These are phyloP conservation scores for Leishmania mexicana DNA, from an alignment of 208 protist species.

Conservation along the genomic window DNA sequence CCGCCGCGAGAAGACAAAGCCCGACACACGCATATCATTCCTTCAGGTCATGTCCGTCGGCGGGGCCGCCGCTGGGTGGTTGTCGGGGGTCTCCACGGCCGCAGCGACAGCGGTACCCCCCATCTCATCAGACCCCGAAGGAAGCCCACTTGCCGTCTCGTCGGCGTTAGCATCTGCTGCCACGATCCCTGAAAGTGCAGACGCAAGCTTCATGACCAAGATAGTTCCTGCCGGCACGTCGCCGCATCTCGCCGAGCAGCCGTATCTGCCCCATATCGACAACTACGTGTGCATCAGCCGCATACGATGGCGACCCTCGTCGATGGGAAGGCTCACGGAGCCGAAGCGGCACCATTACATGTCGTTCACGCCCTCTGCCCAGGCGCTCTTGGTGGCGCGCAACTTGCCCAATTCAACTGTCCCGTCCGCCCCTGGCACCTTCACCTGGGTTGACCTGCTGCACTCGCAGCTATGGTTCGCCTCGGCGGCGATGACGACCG, in stretches of 20 bases:
- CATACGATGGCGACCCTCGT: conserved; percentile 70
- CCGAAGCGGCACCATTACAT: conserved; percentile 37
- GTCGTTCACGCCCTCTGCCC: conserved; percentile 28
- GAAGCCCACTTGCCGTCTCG: not conserved
- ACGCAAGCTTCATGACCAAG: not conserved
- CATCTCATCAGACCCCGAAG: not conserved
- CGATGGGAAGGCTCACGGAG: conserved; percentile 23
- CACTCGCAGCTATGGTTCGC: conserved; percentile 84
- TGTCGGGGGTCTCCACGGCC: not conserved
- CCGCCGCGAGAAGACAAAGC: conserved; percentile 67
- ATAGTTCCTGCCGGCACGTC: conserved; percentile 9
- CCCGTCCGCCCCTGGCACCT: not conserved
- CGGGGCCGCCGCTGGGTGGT: not conserved
- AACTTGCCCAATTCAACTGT: not conserved
- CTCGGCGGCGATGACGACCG: conserved; percentile 54
- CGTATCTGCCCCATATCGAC: conserved; percentile 63
- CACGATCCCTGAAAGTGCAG: not conserved
- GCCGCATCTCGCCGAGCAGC: conserved; percentile 37
- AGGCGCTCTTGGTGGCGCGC: conserved; percentile 19
- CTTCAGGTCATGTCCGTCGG: conserved; percentile 18
- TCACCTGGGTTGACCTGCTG: conserved; percentile 39
- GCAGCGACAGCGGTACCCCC: not conserved
- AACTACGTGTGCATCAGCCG: conserved; percentile 63
- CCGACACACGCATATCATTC: conserved; percentile 72
- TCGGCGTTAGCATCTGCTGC: not conserved